Conservation (phyloP, 73 alveolate species). For the Paraurostyla sp. region DNA sequence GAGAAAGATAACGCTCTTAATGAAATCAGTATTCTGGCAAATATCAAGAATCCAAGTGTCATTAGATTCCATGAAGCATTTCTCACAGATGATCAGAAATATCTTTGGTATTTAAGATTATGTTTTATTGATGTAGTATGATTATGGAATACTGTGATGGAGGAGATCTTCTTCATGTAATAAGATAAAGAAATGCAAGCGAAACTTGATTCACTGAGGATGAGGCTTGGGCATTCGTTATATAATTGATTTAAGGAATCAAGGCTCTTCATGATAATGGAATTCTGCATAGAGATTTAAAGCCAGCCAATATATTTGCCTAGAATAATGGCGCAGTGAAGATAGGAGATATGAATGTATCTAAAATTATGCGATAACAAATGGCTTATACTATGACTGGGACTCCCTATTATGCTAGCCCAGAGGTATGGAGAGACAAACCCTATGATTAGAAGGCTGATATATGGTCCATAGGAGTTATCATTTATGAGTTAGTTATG, state of each 20-base stretch:
- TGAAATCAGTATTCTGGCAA: conserved; percentile 56
- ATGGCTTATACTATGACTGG: conserved; percentile 48
- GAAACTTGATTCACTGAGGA: conserved; percentile 3
- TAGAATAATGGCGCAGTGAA: conserved; percentile 13
- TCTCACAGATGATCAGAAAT: conserved; percentile 27
- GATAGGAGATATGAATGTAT: conserved; percentile 53
- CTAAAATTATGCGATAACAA: conserved; percentile 36
- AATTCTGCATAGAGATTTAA: conserved; percentile 58
- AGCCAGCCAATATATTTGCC: conserved; percentile 58
- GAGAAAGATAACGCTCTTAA: conserved; percentile 83
- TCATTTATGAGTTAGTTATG: conserved; percentile 83
- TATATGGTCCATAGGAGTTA: conserved; percentile 86
- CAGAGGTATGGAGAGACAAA: conserved; percentile 90
- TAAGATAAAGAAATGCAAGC: background rate
- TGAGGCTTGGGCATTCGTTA: conserved; percentile 32
- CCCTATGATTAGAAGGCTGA: conserved; percentile 87
- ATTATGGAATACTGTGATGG: conserved; percentile 54
- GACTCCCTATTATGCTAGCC: conserved; percentile 84
- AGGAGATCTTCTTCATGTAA: conserved; percentile 22
- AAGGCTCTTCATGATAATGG: conserved; percentile 40
- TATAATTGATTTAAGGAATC: conserved; percentile 38
- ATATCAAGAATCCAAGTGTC: background rate
- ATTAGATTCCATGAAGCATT: conserved; percentile 49
- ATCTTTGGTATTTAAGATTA: conserved; percentile 31
- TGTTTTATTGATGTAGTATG: background rate